A percentile compares a stretch with the other conserved stretches of the same genome.
Evolutionary conservation across 2,329 filamentous ascomycete species (phyloP).

Genomic region (Elsinoe perseae): DNA sequence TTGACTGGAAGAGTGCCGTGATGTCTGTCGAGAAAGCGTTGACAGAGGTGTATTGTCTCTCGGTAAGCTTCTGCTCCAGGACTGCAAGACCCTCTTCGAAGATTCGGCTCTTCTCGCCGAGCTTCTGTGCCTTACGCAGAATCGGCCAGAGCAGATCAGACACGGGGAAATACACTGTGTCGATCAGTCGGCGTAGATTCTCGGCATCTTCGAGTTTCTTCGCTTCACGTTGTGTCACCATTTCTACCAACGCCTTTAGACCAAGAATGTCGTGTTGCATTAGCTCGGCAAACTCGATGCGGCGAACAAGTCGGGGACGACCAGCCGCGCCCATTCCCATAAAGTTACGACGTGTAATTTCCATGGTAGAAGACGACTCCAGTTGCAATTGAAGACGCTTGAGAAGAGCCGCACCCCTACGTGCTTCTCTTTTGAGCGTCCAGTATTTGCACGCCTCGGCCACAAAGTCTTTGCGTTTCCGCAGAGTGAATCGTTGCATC

Average conservation of each 20-base stretch:
- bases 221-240: constrained; percentile 66
- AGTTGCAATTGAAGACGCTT: constrained; percentile 91
- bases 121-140: constrained; percentile 68
- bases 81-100: constrained; percentile 49
- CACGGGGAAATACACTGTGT: constrained; percentile 87
- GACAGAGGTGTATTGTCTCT: constrained; percentile 54
- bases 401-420: constrained; percentile 80
- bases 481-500: constrained; percentile 71
- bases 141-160: constrained; percentile 67
- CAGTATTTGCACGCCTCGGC: constrained; percentile 94
- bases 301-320: constrained; percentile 64
- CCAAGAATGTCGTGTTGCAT: constrained; percentile 70
- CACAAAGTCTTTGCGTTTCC: constrained; percentile 85
- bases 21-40: constrained; percentile 54
- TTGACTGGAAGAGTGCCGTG: constrained; percentile 47
- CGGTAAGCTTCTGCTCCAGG: constrained; percentile 47
- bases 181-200: constrained; percentile 69
- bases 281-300: constrained; percentile 79
- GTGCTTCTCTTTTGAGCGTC: constrained; percentile 91
- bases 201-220: constrained; percentile 70
- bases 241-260: constrained; percentile 61
- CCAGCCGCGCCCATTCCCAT: constrained; percentile 87
- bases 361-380: constrained; percentile 95
- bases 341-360: constrained; percentile 90
- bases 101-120: constrained; percentile 49